Evolutionary conservation across 306 rosid genomes (phyloP).

Genomic region (Sechiopsis laciniata): DNA sequence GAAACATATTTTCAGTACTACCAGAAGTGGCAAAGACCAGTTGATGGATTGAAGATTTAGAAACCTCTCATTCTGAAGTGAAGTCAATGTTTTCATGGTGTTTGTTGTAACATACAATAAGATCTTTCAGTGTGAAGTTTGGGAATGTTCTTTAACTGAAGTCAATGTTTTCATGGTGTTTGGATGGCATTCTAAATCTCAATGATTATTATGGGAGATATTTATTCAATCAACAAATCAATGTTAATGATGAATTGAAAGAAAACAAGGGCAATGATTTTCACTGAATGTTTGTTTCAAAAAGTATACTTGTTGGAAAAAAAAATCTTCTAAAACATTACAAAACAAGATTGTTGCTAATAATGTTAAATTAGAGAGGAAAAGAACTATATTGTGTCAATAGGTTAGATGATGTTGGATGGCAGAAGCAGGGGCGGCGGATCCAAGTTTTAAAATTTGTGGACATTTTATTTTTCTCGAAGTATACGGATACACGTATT

Average conservation of each 20-base stretch:
- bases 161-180: not conserved
- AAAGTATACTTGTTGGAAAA: not conserved
- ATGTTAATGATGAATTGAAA: not conserved
- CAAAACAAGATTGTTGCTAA: not conserved
- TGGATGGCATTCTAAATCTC: not conserved
- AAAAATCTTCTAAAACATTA: not conserved
- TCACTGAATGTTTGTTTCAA: not conserved
- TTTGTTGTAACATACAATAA: too few species aligned
- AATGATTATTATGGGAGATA: not conserved
- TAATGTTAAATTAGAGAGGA: too few species aligned
- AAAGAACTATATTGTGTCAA: too few species aligned
- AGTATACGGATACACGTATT: too few species aligned
- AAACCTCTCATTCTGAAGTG: not conserved
- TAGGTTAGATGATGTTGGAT: too few species aligned
- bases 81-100: too few species aligned
- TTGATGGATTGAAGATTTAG: slow-evolving; percentile 46
- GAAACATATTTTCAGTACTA: slow-evolving; percentile 42
- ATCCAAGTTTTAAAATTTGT: too few species aligned
- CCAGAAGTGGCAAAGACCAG: slow-evolving; percentile 51
- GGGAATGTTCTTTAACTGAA: too few species aligned
- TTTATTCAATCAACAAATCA: not conserved
- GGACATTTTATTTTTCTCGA: too few species aligned
- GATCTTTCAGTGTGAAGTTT: too few species aligned
- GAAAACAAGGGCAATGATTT: not conserved
- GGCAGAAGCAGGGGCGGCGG: too few species aligned